Evolutionary conservation across 345 rosid genomes (phyloP).

Genomic region (Iberis pinnata): DNA sequence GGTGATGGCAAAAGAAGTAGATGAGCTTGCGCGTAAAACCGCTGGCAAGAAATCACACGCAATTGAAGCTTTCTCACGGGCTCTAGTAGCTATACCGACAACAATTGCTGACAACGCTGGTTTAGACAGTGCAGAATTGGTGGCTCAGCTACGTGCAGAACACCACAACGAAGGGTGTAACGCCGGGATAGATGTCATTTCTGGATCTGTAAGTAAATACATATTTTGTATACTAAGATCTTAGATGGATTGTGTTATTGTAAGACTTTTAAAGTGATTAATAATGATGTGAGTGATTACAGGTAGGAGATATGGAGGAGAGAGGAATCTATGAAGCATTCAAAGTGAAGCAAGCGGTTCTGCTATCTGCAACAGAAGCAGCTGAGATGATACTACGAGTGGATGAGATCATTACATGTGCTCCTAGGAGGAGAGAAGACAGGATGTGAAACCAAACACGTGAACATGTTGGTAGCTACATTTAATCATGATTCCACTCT

Average conservation of each 20-base stretch:
- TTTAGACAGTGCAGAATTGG: conserved; percentile 90
- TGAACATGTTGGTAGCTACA: conserved; percentile 11
- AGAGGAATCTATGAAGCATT: conserved; percentile 83
- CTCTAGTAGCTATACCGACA: conserved; percentile 78
- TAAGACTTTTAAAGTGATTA: not conserved
- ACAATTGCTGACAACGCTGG: conserved; percentile 97
- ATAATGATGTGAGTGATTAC: conserved; percentile 15
- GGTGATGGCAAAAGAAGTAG: conserved; percentile 97
- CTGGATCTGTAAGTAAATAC: conserved; percentile 72
- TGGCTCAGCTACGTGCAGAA: conserved; percentile 96
- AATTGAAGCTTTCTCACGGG: conserved; percentile 85
- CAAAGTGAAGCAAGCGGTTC: conserved; percentile 91
- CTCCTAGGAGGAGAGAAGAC: conserved; percentile 74
- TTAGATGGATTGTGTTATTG: no score
- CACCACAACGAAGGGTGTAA: conserved; percentile 74
- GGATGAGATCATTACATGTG: conserved; percentile 74
- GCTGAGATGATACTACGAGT: conserved; percentile 84
- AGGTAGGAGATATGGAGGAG: conserved; percentile 90
- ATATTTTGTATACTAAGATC: not conserved
- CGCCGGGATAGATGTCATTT: conserved; percentile 81
- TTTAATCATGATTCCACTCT: not conserved
- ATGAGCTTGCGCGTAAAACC: conserved; percentile 85
- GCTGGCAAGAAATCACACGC: conserved; percentile 97
- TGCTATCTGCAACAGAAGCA: conserved; percentile 96
- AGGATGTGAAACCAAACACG: conserved; percentile 41